Conservation (phyloP, 495 filamentous ascomycete genomes). For the Penicillium antarcticum region DNA sequence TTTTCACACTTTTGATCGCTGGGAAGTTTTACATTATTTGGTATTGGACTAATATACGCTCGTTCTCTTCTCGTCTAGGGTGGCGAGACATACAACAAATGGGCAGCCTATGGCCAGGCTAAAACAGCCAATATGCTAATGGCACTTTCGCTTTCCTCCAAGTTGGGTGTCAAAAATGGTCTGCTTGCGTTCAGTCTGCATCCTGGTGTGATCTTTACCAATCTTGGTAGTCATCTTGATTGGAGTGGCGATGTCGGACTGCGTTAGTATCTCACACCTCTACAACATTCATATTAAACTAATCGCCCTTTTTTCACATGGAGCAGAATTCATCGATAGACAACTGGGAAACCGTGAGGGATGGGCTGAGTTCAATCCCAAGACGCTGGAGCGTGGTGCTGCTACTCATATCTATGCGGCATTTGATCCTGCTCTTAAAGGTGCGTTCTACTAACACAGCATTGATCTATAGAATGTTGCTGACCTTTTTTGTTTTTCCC, state of each 20-base stretch:
- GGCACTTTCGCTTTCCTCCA: slow-evolving; percentile 41
- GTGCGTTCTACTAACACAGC: slow-evolving; percentile 18
- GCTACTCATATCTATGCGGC: slow-evolving; percentile 57
- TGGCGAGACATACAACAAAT: slow-evolving; percentile 49
- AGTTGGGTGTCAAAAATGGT: slow-evolving; percentile 23
- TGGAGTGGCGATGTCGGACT: slow-evolving; percentile 18
- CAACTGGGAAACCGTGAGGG: slow-evolving; percentile 21
- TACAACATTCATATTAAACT: no score
- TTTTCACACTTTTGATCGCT: neutral
- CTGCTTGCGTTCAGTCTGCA: slow-evolving; percentile 39
- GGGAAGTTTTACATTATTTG: no score
- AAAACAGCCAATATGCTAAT: slow-evolving; percentile 61
- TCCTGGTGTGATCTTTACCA: slow-evolving; percentile 38
- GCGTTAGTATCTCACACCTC: neutral
- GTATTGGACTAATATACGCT: neutral
- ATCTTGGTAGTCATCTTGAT: slow-evolving; percentile 27
- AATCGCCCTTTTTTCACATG: neutral
- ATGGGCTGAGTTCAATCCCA: slow-evolving; percentile 33
- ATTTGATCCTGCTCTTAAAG: slow-evolving; percentile 48
- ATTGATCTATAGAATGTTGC: neutral
- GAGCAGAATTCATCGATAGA: slow-evolving; percentile 9
- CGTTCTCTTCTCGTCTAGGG: slow-evolving; percentile 18
- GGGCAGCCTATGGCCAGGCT: slow-evolving; percentile 51
- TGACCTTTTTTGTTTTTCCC: neutral
- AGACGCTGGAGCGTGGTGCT: slow-evolving; percentile 50